Evolutionary conservation across 2,329 filamentous ascomycete genomes (phyloP), one percentile per base, ranked within the genome.

Genomic region (Fusarium veterinarium): DNA sequence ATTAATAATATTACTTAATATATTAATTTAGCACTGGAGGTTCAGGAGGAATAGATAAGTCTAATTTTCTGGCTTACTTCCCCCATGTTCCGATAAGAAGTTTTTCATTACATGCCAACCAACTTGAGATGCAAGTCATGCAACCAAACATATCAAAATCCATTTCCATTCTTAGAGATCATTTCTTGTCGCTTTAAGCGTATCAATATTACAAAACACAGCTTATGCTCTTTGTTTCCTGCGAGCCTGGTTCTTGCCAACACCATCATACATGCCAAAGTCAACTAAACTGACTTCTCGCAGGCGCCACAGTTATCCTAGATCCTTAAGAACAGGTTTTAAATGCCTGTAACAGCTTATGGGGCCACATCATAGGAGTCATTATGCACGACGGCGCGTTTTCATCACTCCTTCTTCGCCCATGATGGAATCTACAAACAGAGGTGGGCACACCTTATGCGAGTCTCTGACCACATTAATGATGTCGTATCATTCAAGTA

Each of bases 371-470:
- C 5, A 25, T 25, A 25, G 10, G 16, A 25, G 33, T 25, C 23
- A 52, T 35, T 20, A 52, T 52, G 23, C 48, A 38, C 7, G 12
- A 20, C 10, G 20, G 14, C 12, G 33, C 11, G 9, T 37, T 37
- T 20, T 37, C 19, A 25, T 37, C 33, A 37, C 23, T 8, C 8
- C 33, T 20, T 52, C 33, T 8, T 52, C n/a, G 23, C 33, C 33
- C 14, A 23, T 28, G 33, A 52, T 35, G 17, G 25, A 28, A 5
- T 37, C 23, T 51, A 52, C 17, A 52, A 28, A 28, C 17, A 38
- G 49, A 52, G 49, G 49, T 52, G 49, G 33, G 8, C 49, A 52
- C 33, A 52, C 33, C 19, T 28, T 28, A 52, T 38, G 23, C 33
- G 17, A 35, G 23, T 12, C 8, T 52, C 23, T 38, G 33, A 28